Base-by-base conservation (phyloP, 257 asterid genomes). In the Schizonepeta tenuifolia region DNA sequence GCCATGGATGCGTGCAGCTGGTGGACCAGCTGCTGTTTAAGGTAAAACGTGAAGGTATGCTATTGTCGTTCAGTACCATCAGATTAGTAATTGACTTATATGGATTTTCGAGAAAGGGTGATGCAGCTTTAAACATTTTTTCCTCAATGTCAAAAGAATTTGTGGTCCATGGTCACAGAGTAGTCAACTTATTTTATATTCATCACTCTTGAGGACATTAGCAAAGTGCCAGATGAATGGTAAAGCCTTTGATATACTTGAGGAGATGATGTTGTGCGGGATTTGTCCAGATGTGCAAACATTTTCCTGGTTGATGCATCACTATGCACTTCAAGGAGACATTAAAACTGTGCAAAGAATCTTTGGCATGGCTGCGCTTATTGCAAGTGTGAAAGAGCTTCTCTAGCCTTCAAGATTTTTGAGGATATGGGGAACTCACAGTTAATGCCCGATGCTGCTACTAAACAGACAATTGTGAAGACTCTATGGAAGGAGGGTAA, bases 401-500 rank as follows among this genome's bases (percentile, higher is more conserved):
- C 96, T 33, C 95, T 94, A 38, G 99, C 92, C n/a, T 70, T 82
- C 79, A 89, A 96, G 82, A 65, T 88, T 47, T 88, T 90, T 12
- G 93, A 91, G 81, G 98, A 91, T 70, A 91, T 91, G 99, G 80
- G 82, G 75, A 85, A 76, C 77, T 81, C 82, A 0, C 66, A 80
- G 6, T 55, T 88, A 65, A 71, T 88, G 85, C 89, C 85, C 0
- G 98, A 94, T 78, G 67, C 51, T 50, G 75, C 80, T 13, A 83
- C 99, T 6, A 90, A 91, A 69, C 83, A 88, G 38, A 73, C 87
- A 61, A 92, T 94, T 4, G 97, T 94, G 66, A 94, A 86, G 82
- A 88, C 95, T 73, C 82, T 94, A 17, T 91, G 98, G 99, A 89
- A 87, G 77, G 98, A 91, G 82, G 96, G 98, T 2, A 91, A 88